Evolutionary conservation across 495 filamentous ascomycete species (phyloP), one percentile per base, ranked within the genome.

Genomic region (Podospora bellae-mahoneyi): DNA sequence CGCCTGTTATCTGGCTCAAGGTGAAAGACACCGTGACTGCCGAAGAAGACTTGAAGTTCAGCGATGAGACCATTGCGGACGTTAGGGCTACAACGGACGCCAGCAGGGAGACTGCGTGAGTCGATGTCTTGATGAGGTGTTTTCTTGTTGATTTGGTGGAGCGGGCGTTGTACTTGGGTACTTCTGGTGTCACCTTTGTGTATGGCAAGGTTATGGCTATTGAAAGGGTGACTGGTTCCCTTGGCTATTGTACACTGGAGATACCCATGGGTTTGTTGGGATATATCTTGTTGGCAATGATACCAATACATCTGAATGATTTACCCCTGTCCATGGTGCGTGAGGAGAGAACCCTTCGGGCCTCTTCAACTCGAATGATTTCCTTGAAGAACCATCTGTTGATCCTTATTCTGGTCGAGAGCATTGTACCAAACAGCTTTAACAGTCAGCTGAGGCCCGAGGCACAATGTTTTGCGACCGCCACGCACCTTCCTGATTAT

Each of bases 1-100:
- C 88, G 0, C 92, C 93, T 0, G 87, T 97, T 60, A 89, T 97
- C 75, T 88, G 90, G 75, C 77, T 88, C 74, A 91, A 89, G 80
- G 87, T 97, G 74, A 88, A 90, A 77, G 90, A 96, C 55, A 87
- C 85, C 56, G 85, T 88, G 10, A 76, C 84, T 5, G 70, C 95
- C 13, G 91, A 93, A 75, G 86, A 91, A 60, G 93, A 97, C 79
- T 80, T 97, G 34, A 88, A 87, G 71, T 93, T 92, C 79, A 91
- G 89, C 55, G 92, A 94, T 69, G 91, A 94, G 84, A 94, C 90
- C 0, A 70, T 84, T 3, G 85, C 84, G 65, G 91, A 93, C 71
- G 90, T 94, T 15, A 10, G 5, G 55, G 55, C 18, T 26, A 58
- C 55, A n/a, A 58, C 20, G 4, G 55, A 20, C 18, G 55, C 55